phyloP scores from a whole-genome alignment of 441 rosid genomes.

The Biscutella laevigata region DNA sequence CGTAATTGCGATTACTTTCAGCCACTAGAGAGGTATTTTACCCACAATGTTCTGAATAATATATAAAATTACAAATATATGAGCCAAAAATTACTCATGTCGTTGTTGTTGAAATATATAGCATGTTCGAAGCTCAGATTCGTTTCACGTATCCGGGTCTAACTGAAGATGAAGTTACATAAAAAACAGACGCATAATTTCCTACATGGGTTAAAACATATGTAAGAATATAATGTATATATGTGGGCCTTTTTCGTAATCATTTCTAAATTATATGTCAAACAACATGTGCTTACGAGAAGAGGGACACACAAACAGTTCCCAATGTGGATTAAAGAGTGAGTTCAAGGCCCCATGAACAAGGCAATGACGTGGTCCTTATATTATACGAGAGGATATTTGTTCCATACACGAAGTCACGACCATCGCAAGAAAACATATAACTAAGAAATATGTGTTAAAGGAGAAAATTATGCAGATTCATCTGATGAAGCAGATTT shows the following conservation, averaged over 20 bases:
- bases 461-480: background rate
- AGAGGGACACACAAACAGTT: too few relatives aligned
- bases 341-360: background rate
- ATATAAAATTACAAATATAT: too few relatives aligned
- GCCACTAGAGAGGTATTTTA: background rate
- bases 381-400: background rate
- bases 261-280: too few relatives aligned
- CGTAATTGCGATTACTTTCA: background rate
- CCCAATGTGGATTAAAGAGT: background rate
- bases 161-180: background rate
- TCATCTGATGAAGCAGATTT: background rate
- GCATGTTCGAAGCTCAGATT: background rate
- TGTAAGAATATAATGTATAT: too few relatives aligned
- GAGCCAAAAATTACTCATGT: too few relatives aligned
- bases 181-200: background rate
- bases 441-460: background rate
- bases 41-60: too few relatives aligned
- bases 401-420: background rate
- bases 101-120: background rate
- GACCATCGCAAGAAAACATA: background rate
- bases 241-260: too few relatives aligned
- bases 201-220: too few relatives aligned
- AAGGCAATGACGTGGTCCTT: background rate
- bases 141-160: background rate
- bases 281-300: too few relatives aligned